Evolutionary conservation across 176 grass and related monocot genomes (phyloP).

Genomic region (Bolboschoenus planiculmis): DNA sequence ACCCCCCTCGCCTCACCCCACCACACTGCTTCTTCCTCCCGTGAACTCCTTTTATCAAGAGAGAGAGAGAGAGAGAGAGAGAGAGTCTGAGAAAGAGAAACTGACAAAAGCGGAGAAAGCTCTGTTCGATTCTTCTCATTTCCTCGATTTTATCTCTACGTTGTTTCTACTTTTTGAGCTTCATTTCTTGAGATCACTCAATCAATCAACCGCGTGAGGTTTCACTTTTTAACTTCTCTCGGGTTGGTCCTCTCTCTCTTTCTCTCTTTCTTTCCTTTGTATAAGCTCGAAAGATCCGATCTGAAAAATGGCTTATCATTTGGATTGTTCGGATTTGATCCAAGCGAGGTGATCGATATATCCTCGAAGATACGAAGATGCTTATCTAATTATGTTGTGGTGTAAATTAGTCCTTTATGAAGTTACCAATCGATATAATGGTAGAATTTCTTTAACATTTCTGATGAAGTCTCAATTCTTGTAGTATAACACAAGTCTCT

Average conservation of each 20-base stretch:
- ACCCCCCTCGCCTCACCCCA: not conserved
- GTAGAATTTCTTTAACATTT: not conserved
- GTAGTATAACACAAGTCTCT: constrained; percentile 1
- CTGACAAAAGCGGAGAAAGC: not conserved
- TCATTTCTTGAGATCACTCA: not conserved
- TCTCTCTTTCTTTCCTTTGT: not conserved
- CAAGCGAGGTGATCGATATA: not conserved
- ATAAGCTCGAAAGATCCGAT: constrained; percentile 5
- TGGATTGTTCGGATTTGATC: not conserved
- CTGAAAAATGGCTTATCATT: not conserved
- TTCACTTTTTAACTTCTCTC: no score
- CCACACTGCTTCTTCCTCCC: constrained; percentile 9
- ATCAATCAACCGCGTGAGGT: not conserved
- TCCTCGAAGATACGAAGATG: not conserved
- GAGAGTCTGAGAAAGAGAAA: constrained; percentile 1
- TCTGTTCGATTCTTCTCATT: constrained; percentile 10
- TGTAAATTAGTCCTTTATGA: not conserved
- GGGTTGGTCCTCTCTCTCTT: not conserved
- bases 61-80: constrained; percentile 15
- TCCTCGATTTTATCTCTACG: not conserved
- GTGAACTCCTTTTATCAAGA: constrained; percentile 12
- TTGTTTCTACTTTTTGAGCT: constrained; percentile 1
- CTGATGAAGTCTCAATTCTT: constrained; percentile 9
- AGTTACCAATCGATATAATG: not conserved
- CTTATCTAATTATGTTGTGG: not conserved